phyloP scores from a whole-genome alignment of 208 protist species.

The Blechomonas ayalai region DNA sequence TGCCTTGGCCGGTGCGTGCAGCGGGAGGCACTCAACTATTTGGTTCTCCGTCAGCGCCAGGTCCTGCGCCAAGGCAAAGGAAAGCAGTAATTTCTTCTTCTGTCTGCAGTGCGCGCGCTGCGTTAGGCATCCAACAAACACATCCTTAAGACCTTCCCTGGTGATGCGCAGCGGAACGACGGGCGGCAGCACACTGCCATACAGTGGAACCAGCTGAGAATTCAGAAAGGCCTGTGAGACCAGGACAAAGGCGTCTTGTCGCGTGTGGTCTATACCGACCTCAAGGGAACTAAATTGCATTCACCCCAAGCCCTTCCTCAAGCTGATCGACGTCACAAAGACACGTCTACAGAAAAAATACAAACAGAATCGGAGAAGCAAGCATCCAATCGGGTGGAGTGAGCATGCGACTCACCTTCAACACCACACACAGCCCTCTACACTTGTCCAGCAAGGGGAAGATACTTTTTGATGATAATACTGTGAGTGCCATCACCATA shows the following conservation, averaged over 20 bases:
- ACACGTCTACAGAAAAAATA: slow-evolving; percentile 1
- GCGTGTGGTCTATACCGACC: slow-evolving; percentile 35
- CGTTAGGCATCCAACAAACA: slow-evolving; percentile 71
- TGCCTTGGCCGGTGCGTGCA: slow-evolving; percentile 28
- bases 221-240: slow-evolving; percentile 48
- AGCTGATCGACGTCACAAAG: not conserved
- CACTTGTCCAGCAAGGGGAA: no score
- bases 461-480: no score
- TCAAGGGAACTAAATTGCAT: slow-evolving; percentile 42
- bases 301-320: not conserved
- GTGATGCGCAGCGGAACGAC: slow-evolving; percentile 56
- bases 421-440: no score
- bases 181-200: slow-evolving; percentile 25
- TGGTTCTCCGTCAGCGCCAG: slow-evolving; percentile 46
- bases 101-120: slow-evolving; percentile 27
- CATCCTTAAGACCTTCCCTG: slow-evolving; percentile 23
- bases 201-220: slow-evolving; percentile 30
- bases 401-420: no score
- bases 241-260: slow-evolving; percentile 63
- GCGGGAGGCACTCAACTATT: slow-evolving; percentile 42
- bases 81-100: slow-evolving; percentile 46
- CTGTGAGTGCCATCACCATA: no score
- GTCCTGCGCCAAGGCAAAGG: slow-evolving; percentile 38
- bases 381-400: no score
- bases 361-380: no score